Base-by-base conservation (phyloP, 768 basidiomycete genomes). In the Kwoniella dendrophila region DNA sequence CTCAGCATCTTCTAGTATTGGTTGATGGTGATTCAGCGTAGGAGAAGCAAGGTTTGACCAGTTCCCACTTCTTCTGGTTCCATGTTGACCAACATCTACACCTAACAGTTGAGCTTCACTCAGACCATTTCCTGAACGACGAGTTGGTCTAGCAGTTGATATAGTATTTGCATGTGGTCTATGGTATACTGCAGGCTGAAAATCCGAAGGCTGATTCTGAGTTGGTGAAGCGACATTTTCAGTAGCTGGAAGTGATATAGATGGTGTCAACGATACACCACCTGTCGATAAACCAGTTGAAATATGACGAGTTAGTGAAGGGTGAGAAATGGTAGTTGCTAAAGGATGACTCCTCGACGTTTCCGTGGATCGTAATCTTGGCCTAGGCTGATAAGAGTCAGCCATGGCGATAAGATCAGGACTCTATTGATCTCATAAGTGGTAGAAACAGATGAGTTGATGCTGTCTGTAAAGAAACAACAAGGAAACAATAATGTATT, bases 41-140 rank as follows among this genome's bases (percentile, higher is more conserved):
- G 63, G 63, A 18, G 63, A 59, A n/a, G 65, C 14, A 24, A 48
- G 55, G 20, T 18, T 30, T 29, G 57, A 59, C 34, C 44, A 56
- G 38, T 51, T 43, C 7, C 38, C 50, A 22, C 33, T 24, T 8
- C 65, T 20, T 24, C 53, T 22, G 7, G 20, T 30, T 1, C 22
- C 32, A 5, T 33, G 16, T 36, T 56, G 58, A 2, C 45, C 56
- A 7, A 57, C 26, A 5, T 51, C 62, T 10, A 67, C 56, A 30
- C 66, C 66, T 20, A 67, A 54, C 24, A 67, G 51, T 27, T 67
- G 62, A 12, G 55, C 66, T 24, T 67, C 62, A 30, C 61, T 63
- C 22, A 56, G 3, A 26, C 53, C 60, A 27, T 48, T 50, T 16
- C 45, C 55, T 26, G 45, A 4, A 20, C 53, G 44, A 14, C 62